Percentiles rank a stretch among this genome's conserved stretches.
These are phyloP conservation scores for Sideroxylon spinosum DNA, from an alignment of 179 eudicot species.

Conservation along the genomic window DNA sequence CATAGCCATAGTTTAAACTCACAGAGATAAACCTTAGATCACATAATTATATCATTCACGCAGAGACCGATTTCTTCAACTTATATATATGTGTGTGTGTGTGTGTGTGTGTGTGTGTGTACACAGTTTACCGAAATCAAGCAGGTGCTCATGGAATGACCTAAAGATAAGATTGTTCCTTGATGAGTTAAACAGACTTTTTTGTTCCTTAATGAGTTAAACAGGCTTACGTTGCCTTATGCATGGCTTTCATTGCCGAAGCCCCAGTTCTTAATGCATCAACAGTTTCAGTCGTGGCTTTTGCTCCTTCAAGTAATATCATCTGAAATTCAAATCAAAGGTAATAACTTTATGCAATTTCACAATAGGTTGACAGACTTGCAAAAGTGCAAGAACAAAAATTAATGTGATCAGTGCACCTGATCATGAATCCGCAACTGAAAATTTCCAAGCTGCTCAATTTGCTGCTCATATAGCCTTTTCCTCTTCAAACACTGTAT, in stretches of 20 bases:
- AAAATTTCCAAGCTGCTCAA: background rate
- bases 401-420: background rate
- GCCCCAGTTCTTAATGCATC: constrained; percentile 39
- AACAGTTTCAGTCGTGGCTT: constrained; percentile 31
- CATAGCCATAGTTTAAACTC: too few relatives aligned
- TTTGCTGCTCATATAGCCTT: background rate
- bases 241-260: constrained; percentile 34
- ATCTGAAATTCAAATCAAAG: background rate
- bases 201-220: background rate
- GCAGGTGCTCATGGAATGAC: background rate
- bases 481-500: too few relatives aligned
- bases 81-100: too few relatives aligned
- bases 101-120: too few relatives aligned
- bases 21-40: too few relatives aligned
- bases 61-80: too few relatives aligned
- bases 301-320: constrained; percentile 24
- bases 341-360: background rate
- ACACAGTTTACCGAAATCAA: too few relatives aligned
- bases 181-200: constrained; percentile 9
- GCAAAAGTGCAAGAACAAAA: background rate
- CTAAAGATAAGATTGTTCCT: background rate
- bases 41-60: too few relatives aligned
- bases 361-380: background rate
- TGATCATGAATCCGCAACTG: background rate
- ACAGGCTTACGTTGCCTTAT: constrained; percentile 32